Evolutionary conservation across 1,139 yeast genomes (phyloP).

Genomic region (Scheffersomyces insectosa): DNA sequence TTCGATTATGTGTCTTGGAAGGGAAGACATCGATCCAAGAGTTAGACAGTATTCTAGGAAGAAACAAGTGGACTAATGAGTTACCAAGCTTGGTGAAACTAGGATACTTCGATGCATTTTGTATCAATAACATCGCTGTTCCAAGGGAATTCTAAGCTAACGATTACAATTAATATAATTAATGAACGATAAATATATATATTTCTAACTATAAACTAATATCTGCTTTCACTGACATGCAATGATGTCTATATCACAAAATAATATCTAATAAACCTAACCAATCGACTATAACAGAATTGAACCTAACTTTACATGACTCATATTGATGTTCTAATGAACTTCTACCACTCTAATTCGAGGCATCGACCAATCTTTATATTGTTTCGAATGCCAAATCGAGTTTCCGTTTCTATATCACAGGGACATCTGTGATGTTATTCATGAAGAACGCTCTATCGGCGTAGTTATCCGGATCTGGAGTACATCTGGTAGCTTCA

Average conservation of each 20-base stretch:
- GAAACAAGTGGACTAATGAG: conserved; percentile 34
- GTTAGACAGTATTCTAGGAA: conserved; percentile 38
- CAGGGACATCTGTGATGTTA: conserved; percentile 34
- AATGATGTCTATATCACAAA: too few species aligned
- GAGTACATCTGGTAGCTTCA: conserved; percentile 32
- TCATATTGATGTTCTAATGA: too few species aligned
- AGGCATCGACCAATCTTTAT: too few species aligned
- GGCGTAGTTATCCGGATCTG: conserved; percentile 21
- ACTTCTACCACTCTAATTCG: too few species aligned
- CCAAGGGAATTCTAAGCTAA: neutral
- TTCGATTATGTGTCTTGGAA: conserved; percentile 48
- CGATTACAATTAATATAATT: neutral
- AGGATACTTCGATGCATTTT: conserved; percentile 30
- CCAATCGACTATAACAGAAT: too few species aligned
- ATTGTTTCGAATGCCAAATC: too few species aligned
- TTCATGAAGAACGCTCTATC: conserved; percentile 18
- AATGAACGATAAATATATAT: neutral
- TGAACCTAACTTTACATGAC: too few species aligned
- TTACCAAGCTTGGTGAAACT: conserved; percentile 24
- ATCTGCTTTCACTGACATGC: neutral
- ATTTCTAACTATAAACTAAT: conserved; percentile 2
- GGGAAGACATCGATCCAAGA: conserved; percentile 34
- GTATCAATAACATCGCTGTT: conserved; percentile 11
- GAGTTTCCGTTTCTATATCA: conserved; percentile 4
- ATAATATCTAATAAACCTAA: too few species aligned